A percentile compares a stretch with the other conserved stretches of the same genome.
Evolutionary conservation across 495 filamentous ascomycete species (phyloP).

Genomic region (Podospora conica): DNA sequence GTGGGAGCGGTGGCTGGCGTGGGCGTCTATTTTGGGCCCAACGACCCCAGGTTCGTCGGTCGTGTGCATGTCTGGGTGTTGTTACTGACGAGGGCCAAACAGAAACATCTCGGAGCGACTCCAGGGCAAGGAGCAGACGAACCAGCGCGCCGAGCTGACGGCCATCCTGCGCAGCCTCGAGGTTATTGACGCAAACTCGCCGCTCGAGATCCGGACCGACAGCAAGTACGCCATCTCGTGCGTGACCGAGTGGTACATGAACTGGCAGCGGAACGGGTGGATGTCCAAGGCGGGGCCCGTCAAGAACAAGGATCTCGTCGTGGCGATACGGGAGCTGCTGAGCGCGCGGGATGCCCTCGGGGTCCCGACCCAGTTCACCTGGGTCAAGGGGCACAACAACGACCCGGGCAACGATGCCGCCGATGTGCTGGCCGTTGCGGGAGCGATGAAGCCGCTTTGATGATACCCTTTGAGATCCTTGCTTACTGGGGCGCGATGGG

Average conservation of each 20-base stretch:
- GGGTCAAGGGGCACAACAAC: slow-evolving; percentile 77
- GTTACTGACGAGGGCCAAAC: neutral
- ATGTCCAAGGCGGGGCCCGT: slow-evolving; percentile 61
- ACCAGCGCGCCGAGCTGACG: slow-evolving; percentile 89
- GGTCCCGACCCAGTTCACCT: slow-evolving; percentile 64
- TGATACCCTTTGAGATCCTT: slow-evolving; percentile 9
- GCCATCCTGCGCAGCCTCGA: slow-evolving; percentile 81
- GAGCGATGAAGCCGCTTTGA: slow-evolving; percentile 26
- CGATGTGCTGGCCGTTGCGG: slow-evolving; percentile 68
- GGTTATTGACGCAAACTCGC: slow-evolving; percentile 46
- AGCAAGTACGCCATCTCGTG: slow-evolving; percentile 86
- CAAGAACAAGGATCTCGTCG: slow-evolving; percentile 77
- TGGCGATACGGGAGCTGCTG: slow-evolving; percentile 65
- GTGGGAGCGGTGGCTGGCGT: slow-evolving; percentile 68
- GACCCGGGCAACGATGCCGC: slow-evolving; percentile 71
- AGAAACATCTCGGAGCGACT: slow-evolving; percentile 79
- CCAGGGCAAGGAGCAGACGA: slow-evolving; percentile 70
- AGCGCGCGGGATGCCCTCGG: slow-evolving; percentile 57
- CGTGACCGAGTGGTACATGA: slow-evolving; percentile 74
- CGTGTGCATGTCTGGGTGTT: neutral
- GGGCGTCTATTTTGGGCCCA: slow-evolving; percentile 80
- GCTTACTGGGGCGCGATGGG: neutral
- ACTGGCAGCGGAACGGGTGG: slow-evolving; percentile 80
- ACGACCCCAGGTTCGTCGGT: slow-evolving; percentile 57
- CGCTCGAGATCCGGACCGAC: slow-evolving; percentile 71